phyloP scores from a whole-genome alignment of 257 asterid species.

The Primulina huaijiensis region DNA sequence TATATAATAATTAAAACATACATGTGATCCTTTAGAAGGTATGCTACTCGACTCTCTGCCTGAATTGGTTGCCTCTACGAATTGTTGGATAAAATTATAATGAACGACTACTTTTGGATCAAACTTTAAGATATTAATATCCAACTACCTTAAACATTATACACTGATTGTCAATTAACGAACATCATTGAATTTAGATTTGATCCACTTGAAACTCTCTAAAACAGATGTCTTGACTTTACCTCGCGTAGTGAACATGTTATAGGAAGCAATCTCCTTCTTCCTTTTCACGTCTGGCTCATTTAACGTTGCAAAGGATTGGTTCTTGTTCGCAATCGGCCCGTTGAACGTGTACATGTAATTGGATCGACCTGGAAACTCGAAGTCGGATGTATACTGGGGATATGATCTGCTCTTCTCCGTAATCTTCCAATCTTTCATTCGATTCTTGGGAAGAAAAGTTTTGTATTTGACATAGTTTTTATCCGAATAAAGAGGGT shows the following conservation, averaged over 20 bases:
- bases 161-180: neutral
- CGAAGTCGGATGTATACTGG: neutral
- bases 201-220: neutral
- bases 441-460: neutral
- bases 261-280: neutral
- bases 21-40: too few species aligned
- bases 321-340: neutral
- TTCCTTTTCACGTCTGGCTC: neutral
- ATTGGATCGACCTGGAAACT: neutral
- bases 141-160: neutral
- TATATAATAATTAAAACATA: too few species aligned
- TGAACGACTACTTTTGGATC: too few species aligned
- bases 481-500: neutral
- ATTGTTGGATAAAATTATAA: too few species aligned
- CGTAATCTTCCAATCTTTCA: neutral
- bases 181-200: neutral
- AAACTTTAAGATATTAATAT: too few species aligned
- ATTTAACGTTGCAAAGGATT: neutral
- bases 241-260: neutral
- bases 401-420: conserved; percentile 1
- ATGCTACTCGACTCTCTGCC: too few species aligned
- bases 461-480: neutral
- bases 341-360: neutral
- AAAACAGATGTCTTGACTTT: neutral
- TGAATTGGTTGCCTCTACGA: too few species aligned